Evolutionary conservation across 768 basidiomycete genomes (phyloP).

Genomic region (Mycena metata): DNA sequence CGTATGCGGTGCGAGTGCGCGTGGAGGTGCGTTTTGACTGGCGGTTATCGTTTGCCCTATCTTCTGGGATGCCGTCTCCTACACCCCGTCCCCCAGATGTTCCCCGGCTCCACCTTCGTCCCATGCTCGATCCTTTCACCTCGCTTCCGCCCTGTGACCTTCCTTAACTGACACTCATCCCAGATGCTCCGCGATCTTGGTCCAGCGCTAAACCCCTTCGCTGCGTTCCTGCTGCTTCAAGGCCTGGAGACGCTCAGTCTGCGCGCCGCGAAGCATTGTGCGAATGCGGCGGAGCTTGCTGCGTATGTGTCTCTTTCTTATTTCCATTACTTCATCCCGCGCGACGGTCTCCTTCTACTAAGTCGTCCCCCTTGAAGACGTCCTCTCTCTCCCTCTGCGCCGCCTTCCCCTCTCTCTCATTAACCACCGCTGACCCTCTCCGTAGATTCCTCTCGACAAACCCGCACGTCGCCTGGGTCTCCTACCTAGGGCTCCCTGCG

Average conservation of each 20-base stretch:
- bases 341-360: too few relatives aligned
- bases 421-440: too few relatives aligned
- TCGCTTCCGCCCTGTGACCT: conserved; percentile 60
- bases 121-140: too few relatives aligned
- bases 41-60: too few relatives aligned
- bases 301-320: conserved; percentile 37
- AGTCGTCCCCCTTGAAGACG: background rate
- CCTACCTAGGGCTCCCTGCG: conserved; percentile 53
- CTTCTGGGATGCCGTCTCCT: too few relatives aligned
- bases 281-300: conserved; percentile 66
- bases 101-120: background rate
- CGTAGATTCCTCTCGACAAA: conserved; percentile 51
- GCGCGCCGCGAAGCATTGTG: conserved; percentile 64
- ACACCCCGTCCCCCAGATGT: too few relatives aligned
- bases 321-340: background rate
- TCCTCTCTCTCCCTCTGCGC: too few relatives aligned
- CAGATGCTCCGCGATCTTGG: conserved; percentile 69
- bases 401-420: too few relatives aligned
- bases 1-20: conserved; percentile 62
- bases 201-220: conserved; percentile 65
- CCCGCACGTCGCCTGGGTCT: conserved; percentile 54
- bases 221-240: conserved; percentile 66
- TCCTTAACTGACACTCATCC: conserved; percentile 63
- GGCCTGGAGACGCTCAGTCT: conserved; percentile 71
- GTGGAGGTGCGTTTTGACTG: conserved; percentile 36